Percentiles rank a stretch among this genome's conserved stretches.
Conservation (phyloP, 805 yeast species). For the Myxozyma geophila region DNA sequence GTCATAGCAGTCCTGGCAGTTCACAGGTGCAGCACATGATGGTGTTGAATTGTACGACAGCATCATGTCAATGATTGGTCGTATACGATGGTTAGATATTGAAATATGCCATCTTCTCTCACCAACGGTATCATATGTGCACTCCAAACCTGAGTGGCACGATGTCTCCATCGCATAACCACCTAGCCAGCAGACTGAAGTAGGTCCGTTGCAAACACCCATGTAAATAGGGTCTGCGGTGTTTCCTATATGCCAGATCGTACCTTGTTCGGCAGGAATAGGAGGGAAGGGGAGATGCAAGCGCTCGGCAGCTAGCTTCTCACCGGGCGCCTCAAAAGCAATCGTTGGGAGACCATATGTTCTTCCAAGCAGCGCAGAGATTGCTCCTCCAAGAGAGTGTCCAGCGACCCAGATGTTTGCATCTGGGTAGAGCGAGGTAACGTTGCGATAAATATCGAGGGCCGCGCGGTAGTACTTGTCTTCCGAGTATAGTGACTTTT, state of each 20-base stretch:
- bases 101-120: conserved; percentile 94
- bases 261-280: conserved; percentile 73
- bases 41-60: conserved; percentile 78
- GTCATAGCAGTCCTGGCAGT: conserved; percentile 36
- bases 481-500: conserved; percentile 69
- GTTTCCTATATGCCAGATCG: conserved; percentile 94
- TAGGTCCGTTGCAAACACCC: conserved; percentile 97
- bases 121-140: conserved; percentile 86
- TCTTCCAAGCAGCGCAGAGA: conserved; percentile 80
- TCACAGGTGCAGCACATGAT: conserved; percentile 50
- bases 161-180: conserved; percentile 98
- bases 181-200: conserved; percentile 84
- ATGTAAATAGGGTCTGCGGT: conserved; percentile 96
- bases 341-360: conserved; percentile 92
- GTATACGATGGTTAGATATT: conserved; percentile 85
- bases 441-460: conserved; percentile 77
- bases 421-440: conserved; percentile 66
- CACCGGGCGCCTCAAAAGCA: conserved; percentile 94
- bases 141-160: conserved; percentile 88
- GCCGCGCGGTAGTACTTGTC: conserved; percentile 86
- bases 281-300: conserved; percentile 86
- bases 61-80: conserved; percentile 83
- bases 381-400: conserved; percentile 92
- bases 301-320: conserved; percentile 77
- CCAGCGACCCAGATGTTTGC: conserved; percentile 90